phyloP scores from a whole-genome alignment of 495 filamentous ascomycete genomes.

The Penicillium parvum region DNA sequence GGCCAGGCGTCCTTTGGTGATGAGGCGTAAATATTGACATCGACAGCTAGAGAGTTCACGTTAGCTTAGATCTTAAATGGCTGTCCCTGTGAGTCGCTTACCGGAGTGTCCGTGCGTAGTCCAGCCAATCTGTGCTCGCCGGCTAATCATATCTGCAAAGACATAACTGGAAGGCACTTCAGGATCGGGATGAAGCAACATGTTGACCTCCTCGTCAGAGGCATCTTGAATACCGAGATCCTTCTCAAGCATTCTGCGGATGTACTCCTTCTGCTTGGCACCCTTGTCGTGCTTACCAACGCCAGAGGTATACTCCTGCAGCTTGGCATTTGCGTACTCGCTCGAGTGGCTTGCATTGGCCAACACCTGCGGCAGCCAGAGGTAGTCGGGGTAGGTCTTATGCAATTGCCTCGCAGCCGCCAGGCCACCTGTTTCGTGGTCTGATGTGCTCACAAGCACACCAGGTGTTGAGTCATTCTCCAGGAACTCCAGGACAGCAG shows the following conservation, averaged over 20 bases:
- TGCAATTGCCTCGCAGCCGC: slow-evolving; percentile 72
- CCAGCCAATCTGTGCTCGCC: slow-evolving; percentile 89
- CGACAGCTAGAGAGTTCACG: slow-evolving; percentile 48
- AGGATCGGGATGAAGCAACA: slow-evolving; percentile 52
- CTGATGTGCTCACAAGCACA: slow-evolving; percentile 81
- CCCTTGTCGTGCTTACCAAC: slow-evolving; percentile 16
- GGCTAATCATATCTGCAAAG: slow-evolving; percentile 83
- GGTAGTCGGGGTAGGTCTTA: slow-evolving; percentile 65
- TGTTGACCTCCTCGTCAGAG: slow-evolving; percentile 63
- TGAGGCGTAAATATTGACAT: slow-evolving; percentile 88
- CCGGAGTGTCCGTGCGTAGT: slow-evolving; percentile 82
- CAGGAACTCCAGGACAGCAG: slow-evolving; percentile 78
- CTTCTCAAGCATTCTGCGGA: slow-evolving; percentile 55
- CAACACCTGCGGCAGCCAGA: slow-evolving; percentile 80
- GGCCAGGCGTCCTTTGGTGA: slow-evolving; percentile 40
- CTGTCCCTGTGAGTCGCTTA: slow-evolving; percentile 7
- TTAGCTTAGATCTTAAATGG: slow-evolving; percentile 12
- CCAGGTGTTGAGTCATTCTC: slow-evolving; percentile 66
- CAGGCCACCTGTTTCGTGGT: slow-evolving; percentile 93
- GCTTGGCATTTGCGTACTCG: slow-evolving; percentile 58
- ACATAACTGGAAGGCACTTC: slow-evolving; percentile 43
- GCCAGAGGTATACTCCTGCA: slow-evolving; percentile 51
- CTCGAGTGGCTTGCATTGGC: slow-evolving; percentile 76
- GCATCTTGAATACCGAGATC: slow-evolving; percentile 75
- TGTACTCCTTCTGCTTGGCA: slow-evolving; percentile 42